Conservation (phyloP, 495 filamentous ascomycete genomes). For the Thermochaetoides thermophila region DNA sequence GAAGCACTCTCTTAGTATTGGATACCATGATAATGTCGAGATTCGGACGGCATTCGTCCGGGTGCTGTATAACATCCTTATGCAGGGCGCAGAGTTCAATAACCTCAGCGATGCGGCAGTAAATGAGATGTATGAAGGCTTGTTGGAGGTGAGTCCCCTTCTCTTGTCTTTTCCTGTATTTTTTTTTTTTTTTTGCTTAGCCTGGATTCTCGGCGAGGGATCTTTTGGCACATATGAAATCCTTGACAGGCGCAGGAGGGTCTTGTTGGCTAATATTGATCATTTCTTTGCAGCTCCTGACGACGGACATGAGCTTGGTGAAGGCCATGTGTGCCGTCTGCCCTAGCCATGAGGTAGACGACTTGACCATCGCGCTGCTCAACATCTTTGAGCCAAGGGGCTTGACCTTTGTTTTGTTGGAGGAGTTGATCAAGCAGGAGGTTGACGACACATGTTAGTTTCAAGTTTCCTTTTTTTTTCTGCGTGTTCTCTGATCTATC, state of each 20-base stretch:
- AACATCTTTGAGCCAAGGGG: slow-evolving; percentile 54
- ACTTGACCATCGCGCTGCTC: slow-evolving; percentile 46
- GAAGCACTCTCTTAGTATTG: slow-evolving; percentile 48
- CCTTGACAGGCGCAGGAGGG: no score
- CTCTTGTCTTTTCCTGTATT: neutral
- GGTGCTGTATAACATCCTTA: slow-evolving; percentile 50
- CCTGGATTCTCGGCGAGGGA: no score
- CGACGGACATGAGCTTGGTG: slow-evolving; percentile 43
- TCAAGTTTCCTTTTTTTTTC: neutral
- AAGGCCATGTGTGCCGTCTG: slow-evolving; percentile 46
- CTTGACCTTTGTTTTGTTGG: slow-evolving; percentile 41
- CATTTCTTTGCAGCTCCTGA: slow-evolving; percentile 33
- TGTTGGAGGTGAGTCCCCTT: slow-evolving; percentile 42
- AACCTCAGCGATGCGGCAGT: slow-evolving; percentile 47
- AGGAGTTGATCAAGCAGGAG: slow-evolving; percentile 50
- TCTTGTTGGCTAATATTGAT: no score
- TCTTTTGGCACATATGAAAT: no score
- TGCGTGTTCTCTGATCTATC: neutral
- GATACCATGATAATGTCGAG: slow-evolving; percentile 50
- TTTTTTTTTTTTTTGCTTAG: slow-evolving; percentile 1
- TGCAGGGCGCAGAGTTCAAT: slow-evolving; percentile 53
- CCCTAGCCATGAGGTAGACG: slow-evolving; percentile 49
- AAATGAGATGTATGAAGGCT: slow-evolving; percentile 47
- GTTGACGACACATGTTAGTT: slow-evolving; percentile 42
- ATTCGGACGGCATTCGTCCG: slow-evolving; percentile 53